Evolutionary conservation across 2,329 filamentous ascomycete species (phyloP), one percentile per base, ranked within the genome.

Genomic region (Sporothrix pseudoabietina): DNA sequence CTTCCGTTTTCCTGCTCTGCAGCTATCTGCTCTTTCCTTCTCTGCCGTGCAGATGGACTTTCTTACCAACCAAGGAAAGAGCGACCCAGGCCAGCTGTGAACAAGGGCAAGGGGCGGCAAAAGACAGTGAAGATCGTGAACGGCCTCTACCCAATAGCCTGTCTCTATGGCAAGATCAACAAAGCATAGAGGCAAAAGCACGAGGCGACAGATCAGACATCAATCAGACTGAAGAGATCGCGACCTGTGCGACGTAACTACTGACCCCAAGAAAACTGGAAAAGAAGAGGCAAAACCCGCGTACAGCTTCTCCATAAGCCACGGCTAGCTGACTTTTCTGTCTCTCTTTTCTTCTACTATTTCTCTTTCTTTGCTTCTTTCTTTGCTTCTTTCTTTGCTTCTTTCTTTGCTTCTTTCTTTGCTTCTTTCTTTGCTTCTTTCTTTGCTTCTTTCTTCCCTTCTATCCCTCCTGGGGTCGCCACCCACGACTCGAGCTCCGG

Each of bases 401-500:
- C 52, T 55, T 55, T 55, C 19, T 22, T 55, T 3, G 4, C 52
- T 55, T 55, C n/a, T n/a, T n/a, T n/a, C n/a, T n/a, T n/a, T n/a
- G n/a, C n/a, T n/a, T n/a, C n/a, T 32, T 54, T 47, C 19, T n/a
- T 47, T 30, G 8, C 2, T 49, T 52, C 26, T 26, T 54, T 12
- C 12, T 54, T 54, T 52, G 10, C 4, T 52, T 52, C 16, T 52
- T n/a, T 6, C 9, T 9, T 12, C 52, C n/a, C 26, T 52, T 49
- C 16, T 30, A 10, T 35, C n/a, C 22, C 44, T 69, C 14, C 65
- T 39, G 44, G 47, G 47, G 66, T 55, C 61, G 39, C n/a, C 39
- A 52, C 63, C 63, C 41, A 66, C 63, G 65, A 69, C 63, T 66
- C 26, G 22, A 22, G n/a, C 8, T 22, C 41, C 41, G 63, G 22